Evolutionary conservation across 495 filamentous ascomycete genomes (phyloP).

Genomic region (Xylaria flabelliformis): DNA sequence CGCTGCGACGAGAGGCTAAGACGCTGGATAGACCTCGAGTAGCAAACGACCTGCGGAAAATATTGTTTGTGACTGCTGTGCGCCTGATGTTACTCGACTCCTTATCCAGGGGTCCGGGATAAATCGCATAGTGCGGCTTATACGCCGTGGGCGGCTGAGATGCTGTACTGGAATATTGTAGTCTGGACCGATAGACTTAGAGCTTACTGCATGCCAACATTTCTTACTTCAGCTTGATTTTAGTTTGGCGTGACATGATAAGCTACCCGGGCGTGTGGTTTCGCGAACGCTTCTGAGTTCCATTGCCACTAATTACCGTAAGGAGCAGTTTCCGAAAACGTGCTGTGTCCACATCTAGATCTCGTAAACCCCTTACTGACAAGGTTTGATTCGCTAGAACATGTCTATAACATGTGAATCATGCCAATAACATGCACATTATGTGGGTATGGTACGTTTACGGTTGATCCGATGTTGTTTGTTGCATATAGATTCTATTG

Average conservation of each 20-base stretch:
- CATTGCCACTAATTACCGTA: background rate
- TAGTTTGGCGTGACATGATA: constrained; percentile 1
- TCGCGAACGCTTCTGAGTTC: constrained; percentile 1
- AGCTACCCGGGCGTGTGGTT: background rate
- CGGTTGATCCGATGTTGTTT: background rate
- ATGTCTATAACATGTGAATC: background rate
- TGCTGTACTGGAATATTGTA: background rate
- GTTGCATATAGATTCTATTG: background rate
- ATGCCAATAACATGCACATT: background rate
- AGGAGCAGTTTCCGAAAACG: constrained; percentile 3
- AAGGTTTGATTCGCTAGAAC: background rate
- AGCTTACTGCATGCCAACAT: background rate
- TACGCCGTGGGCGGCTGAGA: constrained; percentile 2
- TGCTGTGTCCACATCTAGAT: background rate
- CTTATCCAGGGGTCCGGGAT: constrained; percentile 20
- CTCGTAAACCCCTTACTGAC: background rate
- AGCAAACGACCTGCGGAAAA: background rate
- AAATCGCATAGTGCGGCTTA: constrained; percentile 10
- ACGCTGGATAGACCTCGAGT: constrained; percentile 7
- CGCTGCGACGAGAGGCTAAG: constrained; percentile 14
- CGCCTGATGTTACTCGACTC: constrained; percentile 11
- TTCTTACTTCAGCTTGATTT: background rate
- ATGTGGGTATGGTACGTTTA: background rate
- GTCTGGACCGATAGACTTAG: background rate
- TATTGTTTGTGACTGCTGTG: background rate